Evolutionary conservation across 208 protist species (phyloP).

Genomic region (Naegleria lovaniensis): DNA sequence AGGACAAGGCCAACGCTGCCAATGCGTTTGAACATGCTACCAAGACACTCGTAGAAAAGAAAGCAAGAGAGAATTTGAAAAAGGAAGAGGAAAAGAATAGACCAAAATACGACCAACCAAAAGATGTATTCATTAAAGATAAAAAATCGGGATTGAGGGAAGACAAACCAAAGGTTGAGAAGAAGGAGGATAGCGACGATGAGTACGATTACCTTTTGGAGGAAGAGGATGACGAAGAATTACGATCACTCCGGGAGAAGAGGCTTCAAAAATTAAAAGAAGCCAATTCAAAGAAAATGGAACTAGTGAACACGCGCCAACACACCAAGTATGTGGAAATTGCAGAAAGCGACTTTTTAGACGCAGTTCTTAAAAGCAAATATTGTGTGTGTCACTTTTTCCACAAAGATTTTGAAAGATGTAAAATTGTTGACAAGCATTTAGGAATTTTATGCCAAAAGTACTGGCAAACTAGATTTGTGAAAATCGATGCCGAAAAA

Average conservation of each 20-base stretch:
- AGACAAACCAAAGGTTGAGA: background rate
- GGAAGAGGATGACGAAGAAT: background rate
- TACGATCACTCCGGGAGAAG: background rate
- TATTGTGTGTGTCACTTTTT: constrained; percentile 82
- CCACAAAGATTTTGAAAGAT: constrained; percentile 87
- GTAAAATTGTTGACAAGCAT: constrained; percentile 86
- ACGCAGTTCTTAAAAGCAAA: constrained; percentile 73
- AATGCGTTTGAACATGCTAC: constrained; percentile 14
- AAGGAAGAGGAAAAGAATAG: background rate
- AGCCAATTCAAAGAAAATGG: background rate
- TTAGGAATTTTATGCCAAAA: constrained; percentile 67
- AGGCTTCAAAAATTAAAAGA: background rate
- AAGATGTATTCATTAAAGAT: background rate
- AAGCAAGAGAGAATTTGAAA: background rate
- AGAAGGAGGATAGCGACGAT: background rate
- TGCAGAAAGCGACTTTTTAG: constrained; percentile 83
- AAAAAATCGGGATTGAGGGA: background rate
- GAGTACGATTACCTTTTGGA: background rate
- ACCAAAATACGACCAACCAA: background rate
- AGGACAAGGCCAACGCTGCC: background rate
- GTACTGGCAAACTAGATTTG: constrained; percentile 77
- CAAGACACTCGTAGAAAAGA: background rate
- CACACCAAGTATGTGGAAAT: constrained; percentile 81
- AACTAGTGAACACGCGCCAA: background rate
- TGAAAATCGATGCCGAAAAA: constrained; percentile 84